Evolutionary conservation across 129 eudicot species (phyloP).

Genomic region (Escallonia herrerae): DNA sequence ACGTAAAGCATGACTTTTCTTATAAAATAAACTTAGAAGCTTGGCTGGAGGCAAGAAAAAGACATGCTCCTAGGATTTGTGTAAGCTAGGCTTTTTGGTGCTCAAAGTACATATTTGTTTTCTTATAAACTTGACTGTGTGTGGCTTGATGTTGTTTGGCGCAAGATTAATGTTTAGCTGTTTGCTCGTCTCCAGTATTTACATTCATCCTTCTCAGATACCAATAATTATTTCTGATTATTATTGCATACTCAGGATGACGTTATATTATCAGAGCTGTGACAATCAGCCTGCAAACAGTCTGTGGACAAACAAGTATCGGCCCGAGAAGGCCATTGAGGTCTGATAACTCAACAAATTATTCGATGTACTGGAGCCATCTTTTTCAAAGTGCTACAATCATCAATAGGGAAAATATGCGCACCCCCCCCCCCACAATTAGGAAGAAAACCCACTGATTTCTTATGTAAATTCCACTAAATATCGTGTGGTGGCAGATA

Average conservation of each 20-base stretch:
- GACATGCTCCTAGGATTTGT: too few relatives aligned
- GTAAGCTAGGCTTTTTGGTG: too few relatives aligned
- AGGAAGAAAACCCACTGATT: too few relatives aligned
- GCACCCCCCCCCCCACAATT: not conserved
- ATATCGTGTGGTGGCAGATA: conserved; percentile 40
- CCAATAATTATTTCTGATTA: not conserved
- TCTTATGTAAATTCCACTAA: not conserved
- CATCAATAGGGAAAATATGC: conserved; percentile 1
- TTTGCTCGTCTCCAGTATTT: not conserved
- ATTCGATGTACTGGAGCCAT: not conserved
- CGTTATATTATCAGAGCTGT: conserved; percentile 32
- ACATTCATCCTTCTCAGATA: not conserved
- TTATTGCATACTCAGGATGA: conserved; percentile 35
- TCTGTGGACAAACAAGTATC: conserved; percentile 90
- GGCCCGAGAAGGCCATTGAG: conserved; percentile 80
- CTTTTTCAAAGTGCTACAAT: conserved; percentile 8
- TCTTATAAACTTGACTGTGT: too few relatives aligned
- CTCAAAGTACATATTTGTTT: too few relatives aligned
- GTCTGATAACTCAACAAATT: conserved; percentile 26
- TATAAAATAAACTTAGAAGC: too few relatives aligned
- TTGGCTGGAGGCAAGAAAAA: too few relatives aligned
- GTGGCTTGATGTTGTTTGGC: too few relatives aligned
- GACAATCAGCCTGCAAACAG: conserved; percentile 50
- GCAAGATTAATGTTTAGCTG: too few relatives aligned
- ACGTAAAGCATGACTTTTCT: too few relatives aligned